Conservation (phyloP, 441 rosid species). For the Erodium moschatum region DNA sequence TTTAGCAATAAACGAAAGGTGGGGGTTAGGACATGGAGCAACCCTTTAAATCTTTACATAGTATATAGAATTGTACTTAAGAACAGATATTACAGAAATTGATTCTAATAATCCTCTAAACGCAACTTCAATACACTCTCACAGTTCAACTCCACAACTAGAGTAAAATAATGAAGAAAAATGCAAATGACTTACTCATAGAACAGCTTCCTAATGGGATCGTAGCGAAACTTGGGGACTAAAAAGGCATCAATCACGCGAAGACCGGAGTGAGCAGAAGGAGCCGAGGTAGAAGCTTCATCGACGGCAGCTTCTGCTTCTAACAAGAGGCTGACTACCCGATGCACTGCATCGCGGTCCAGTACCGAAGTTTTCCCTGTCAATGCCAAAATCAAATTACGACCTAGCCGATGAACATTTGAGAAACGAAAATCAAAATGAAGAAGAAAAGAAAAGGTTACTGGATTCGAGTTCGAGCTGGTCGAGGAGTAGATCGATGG, state of each 20-base stretch:
- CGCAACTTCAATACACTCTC: background rate
- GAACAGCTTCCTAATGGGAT: constrained; percentile 68
- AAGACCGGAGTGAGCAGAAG: constrained; percentile 27
- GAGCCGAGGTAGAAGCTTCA: constrained; percentile 27
- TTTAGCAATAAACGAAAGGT: too few species aligned
- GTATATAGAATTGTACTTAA: background rate
- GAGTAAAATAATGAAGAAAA: too few species aligned
- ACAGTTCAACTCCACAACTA: too few species aligned
- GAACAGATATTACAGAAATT: background rate
- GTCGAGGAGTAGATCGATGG: constrained; percentile 73
- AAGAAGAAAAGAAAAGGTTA: constrained; percentile 4
- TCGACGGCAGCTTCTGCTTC: constrained; percentile 64
- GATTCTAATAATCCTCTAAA: background rate
- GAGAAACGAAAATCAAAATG: background rate
- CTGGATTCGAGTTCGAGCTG: constrained; percentile 55
- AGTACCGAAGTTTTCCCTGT: constrained; percentile 59
- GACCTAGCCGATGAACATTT: background rate
- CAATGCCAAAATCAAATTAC: constrained; percentile 11
- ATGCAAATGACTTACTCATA: constrained; percentile 39
- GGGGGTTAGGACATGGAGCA: too few species aligned
- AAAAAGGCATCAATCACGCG: constrained; percentile 68
- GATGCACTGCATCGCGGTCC: constrained; percentile 54
- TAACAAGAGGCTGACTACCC: constrained; percentile 41
- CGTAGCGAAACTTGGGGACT: constrained; percentile 65
- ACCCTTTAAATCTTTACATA: too few species aligned